These are phyloP conservation scores for Panaeolus cyanescens DNA, from an alignment of 768 basidiomycete genomes.

Conservation along the genomic window DNA sequence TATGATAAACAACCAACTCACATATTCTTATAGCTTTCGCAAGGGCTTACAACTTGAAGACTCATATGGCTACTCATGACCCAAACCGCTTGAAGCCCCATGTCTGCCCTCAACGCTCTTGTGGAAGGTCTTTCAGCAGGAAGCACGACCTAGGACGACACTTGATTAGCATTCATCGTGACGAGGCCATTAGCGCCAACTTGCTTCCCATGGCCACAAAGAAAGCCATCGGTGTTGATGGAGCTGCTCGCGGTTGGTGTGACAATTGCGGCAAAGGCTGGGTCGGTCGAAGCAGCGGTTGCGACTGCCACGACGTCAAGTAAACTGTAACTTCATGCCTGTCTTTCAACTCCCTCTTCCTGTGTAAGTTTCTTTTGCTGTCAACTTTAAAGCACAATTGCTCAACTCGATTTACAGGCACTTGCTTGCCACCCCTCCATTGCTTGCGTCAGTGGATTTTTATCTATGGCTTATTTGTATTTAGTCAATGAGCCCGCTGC, in stretches of 20 bases:
- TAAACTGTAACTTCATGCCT: conserved; percentile 32
- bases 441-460: conserved; percentile 26
- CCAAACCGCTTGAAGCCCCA: conserved; percentile 90
- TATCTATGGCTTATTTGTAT: conserved; percentile 26
- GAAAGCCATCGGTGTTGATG: conserved; percentile 69
- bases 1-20: conserved; percentile 5
- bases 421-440: conserved; percentile 25
- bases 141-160: conserved; percentile 95
- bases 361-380: conserved; percentile 27
- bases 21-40: conserved; percentile 72
- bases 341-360: conserved; percentile 19
- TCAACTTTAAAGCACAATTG: not conserved
- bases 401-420: conserved; percentile 20
- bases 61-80: conserved; percentile 93
- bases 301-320: conserved; percentile 68
- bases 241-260: conserved; percentile 68
- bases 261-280: conserved; percentile 73
- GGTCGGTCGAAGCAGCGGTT: conserved; percentile 54
- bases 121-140: conserved; percentile 89
- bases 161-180: conserved; percentile 81
- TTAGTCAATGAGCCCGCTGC: conserved; percentile 30
- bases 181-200: conserved; percentile 52
- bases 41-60: conserved; percentile 92
- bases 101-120: conserved; percentile 82
- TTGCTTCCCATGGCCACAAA: conserved; percentile 39